Conservation (phyloP, 306 rosid species). For the Dryas drummondii region DNA sequence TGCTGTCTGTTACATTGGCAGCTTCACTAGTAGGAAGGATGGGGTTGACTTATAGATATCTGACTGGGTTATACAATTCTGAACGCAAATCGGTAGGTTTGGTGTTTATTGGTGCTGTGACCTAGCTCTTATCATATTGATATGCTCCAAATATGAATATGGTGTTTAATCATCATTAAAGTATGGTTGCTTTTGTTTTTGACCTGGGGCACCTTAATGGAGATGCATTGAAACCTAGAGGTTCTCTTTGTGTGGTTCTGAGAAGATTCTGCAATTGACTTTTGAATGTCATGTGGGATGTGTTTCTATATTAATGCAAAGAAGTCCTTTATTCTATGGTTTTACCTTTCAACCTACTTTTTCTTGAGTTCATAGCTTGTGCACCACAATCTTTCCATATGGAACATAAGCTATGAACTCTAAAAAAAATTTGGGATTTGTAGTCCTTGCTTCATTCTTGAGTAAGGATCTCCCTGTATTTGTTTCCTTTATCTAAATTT, state of each 20-base stretch:
- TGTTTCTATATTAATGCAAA: neutral
- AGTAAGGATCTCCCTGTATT: neutral
- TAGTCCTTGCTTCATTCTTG: neutral
- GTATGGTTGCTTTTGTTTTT: neutral
- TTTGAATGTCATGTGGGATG: neutral
- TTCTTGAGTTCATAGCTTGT: neutral
- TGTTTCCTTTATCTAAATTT: neutral
- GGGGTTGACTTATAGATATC: neutral
- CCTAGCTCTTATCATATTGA: neutral
- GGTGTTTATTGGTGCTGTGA: neutral
- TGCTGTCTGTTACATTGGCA: neutral
- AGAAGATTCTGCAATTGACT: neutral
- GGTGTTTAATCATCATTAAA: neutral
- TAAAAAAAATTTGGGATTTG: neutral
- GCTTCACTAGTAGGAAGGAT: neutral
- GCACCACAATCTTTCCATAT: conserved; percentile 1
- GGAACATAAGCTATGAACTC: conserved; percentile 1
- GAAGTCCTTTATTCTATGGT: neutral
- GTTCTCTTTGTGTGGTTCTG: neutral
- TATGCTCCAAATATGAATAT: neutral
- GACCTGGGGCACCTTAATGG: neutral
- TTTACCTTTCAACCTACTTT: neutral
- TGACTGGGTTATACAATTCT: neutral
- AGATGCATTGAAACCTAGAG: neutral
- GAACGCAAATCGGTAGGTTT: neutral